Base-by-base conservation (phyloP, 768 basidiomycete species). In the Suillus ampliporus region DNA sequence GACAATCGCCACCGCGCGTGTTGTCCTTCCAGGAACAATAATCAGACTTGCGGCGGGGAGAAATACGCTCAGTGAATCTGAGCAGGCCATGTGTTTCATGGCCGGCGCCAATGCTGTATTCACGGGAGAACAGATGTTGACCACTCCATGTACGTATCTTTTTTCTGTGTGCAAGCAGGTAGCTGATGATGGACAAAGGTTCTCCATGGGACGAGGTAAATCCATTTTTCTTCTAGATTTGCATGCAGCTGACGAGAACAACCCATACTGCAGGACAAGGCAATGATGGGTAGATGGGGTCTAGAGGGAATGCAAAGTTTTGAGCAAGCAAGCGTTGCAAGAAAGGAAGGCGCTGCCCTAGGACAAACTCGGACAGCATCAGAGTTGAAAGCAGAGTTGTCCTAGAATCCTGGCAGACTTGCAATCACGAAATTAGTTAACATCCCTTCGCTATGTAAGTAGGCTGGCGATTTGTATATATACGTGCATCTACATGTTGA, bases 41-140 rank as follows among this genome's bases (percentile, higher is more conserved):
- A 97, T 99, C 62, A 87, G 97, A 61, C 87, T 99, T 28, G 95
- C 97, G 8, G 97, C 97, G 21, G 97, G 97, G 60, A 82, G 97
- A 70, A 94, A 94, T 74, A 92, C 88, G 2, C 85, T 97, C 68
- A 83, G 82, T 62, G 97, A 99, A 79, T 83, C 92, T 10, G 92
- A 98, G 76, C 97, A 99, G 74, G 95, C 91, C 8, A 95, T 99
- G 91, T 95, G 94, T 72, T 99, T 99, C 79, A 91, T 99, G 92
- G 95, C 97, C 1, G 97, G 97, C 26, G 97, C 96, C 23, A 99
- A 99, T 72, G 97, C 97, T 23, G 90, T 99, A 64, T 99, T 99
- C 75, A 99, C 97, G n/a, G 97, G 96, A 47, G 97, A 98, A 73
- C 84, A 89, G 68, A 99, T 99, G 97, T 76, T 99, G 67, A 99